These are phyloP conservation scores for Hypoxylon perforatum DNA, from an alignment of 495 filamentous ascomycete species.

Conservation along the genomic window DNA sequence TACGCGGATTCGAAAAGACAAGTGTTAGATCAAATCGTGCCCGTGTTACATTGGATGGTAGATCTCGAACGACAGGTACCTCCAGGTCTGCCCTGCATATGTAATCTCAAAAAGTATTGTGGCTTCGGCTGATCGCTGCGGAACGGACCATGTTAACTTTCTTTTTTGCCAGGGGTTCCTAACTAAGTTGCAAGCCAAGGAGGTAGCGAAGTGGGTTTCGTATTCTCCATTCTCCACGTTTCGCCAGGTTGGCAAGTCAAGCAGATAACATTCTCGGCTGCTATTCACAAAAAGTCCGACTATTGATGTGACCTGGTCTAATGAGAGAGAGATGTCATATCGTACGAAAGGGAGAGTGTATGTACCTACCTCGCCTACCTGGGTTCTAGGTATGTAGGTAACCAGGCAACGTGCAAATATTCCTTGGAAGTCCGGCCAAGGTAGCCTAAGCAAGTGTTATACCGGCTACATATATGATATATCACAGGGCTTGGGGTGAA, in stretches of 20 bases:
- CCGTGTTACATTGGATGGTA: constrained; percentile 15
- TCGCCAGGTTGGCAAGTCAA: neutral
- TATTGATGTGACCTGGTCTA: neutral
- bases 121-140: constrained; percentile 38
- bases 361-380: too few relatives aligned
- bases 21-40: constrained; percentile 9
- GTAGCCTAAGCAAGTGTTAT: constrained; percentile 2
- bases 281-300: neutral
- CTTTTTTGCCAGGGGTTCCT: constrained; percentile 11
- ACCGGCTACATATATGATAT: constrained; percentile 3
- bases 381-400: too few relatives aligned
- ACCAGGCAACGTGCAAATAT: neutral
- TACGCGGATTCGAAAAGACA: constrained; percentile 18
- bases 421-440: constrained; percentile 1
- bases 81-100: neutral
- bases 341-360: neutral
- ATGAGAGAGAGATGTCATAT: neutral
- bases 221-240: constrained; percentile 9
- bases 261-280: neutral
- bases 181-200: constrained; percentile 11
- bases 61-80: constrained; percentile 1
- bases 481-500: constrained; percentile 24
- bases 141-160: constrained; percentile 38
- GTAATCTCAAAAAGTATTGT: constrained; percentile 24
- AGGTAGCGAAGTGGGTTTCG: constrained; percentile 12